phyloP scores from a whole-genome alignment of 2,329 filamentous ascomycete genomes.

The Ophiostoma perfectum region DNA sequence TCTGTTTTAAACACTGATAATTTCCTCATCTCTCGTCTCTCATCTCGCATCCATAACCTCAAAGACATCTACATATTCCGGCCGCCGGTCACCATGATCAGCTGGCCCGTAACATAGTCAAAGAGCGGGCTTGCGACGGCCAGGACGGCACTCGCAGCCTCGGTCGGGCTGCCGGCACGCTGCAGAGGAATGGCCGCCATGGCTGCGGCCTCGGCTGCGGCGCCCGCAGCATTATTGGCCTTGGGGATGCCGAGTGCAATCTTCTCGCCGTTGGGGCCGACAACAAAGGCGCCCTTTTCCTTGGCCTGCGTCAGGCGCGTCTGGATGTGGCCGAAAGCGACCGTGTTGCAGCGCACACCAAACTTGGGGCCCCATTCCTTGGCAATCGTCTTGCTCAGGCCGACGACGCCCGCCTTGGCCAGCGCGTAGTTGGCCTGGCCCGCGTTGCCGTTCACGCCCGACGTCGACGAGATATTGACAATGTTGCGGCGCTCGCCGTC shows the following conservation, averaged over 20 bases:
- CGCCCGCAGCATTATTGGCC: constrained; percentile 41
- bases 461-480: constrained; percentile 79
- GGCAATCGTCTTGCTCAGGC: constrained; percentile 81
- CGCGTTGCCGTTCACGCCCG: constrained; percentile 77
- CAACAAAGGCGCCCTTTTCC: constrained; percentile 75
- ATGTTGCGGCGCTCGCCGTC: constrained; percentile 74
- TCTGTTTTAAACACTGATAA: neutral
- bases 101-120: constrained; percentile 80
- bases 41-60: neutral
- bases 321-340: constrained; percentile 77
- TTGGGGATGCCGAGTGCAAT: constrained; percentile 68
- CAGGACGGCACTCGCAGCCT: constrained; percentile 72
- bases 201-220: constrained; percentile 37
- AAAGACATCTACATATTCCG: constrained; percentile 46
- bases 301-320: constrained; percentile 79
- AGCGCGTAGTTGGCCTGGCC: constrained; percentile 87
- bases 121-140: constrained; percentile 77
- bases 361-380: constrained; percentile 87
- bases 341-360: constrained; percentile 74
- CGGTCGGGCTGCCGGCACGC: constrained; percentile 68
- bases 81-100: constrained; percentile 78
- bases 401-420: constrained; percentile 77
- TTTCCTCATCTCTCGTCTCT: neutral
- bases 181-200: constrained; percentile 71
- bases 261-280: constrained; percentile 68